Evolutionary conservation across 768 basidiomycete species (phyloP).

Genomic region (Tricholoma furcatifolium): DNA sequence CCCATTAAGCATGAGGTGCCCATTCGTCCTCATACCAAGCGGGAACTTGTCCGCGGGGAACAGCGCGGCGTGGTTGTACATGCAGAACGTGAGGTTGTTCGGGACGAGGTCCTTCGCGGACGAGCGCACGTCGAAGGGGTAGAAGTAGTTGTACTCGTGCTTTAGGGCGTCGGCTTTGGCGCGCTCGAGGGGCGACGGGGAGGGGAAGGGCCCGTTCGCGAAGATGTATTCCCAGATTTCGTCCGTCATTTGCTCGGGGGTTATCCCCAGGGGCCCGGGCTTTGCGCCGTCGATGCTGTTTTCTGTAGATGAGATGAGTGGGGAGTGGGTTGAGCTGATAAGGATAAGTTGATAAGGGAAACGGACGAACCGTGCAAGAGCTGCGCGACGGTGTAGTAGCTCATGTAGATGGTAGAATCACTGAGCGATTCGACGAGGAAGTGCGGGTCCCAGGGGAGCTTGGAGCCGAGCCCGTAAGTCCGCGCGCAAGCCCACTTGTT

Average conservation of each 20-base stretch:
- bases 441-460: constrained; percentile 94
- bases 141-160: constrained; percentile 94
- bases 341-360: background rate
- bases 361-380: constrained; percentile 77
- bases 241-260: constrained; percentile 92
- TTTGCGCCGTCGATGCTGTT: constrained; percentile 75
- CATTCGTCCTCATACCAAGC: constrained; percentile 88
- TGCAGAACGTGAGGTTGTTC: constrained; percentile 90
- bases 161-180: constrained; percentile 85
- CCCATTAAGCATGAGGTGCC: constrained; percentile 95
- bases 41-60: constrained; percentile 94
- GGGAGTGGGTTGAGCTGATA: too few species aligned
- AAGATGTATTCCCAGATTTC: constrained; percentile 97
- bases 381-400: constrained; percentile 94
- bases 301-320: constrained; percentile 33
- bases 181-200: constrained; percentile 57
- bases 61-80: constrained; percentile 95
- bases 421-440: constrained; percentile 96
- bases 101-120: constrained; percentile 97
- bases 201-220: constrained; percentile 74
- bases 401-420: constrained; percentile 98
- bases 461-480: constrained; percentile 93
- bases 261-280: constrained; percentile 82
- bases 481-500: constrained; percentile 99
- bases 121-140: constrained; percentile 96